Base-by-base conservation (phyloP, 169 alveolate species). In the Eimeria necatrix region DNA sequence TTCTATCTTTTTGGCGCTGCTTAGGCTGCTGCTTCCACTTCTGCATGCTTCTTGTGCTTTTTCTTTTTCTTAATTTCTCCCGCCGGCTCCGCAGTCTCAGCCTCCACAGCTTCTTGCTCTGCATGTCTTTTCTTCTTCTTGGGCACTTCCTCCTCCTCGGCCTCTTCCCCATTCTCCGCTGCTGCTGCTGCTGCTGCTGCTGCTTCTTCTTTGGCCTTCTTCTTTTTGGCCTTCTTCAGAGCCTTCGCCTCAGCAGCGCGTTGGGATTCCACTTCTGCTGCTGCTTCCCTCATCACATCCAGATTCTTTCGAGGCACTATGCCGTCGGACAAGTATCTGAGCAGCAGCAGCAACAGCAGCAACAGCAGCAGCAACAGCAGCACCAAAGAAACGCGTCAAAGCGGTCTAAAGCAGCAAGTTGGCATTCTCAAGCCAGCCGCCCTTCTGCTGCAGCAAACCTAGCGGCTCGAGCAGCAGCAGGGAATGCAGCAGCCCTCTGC, bases 271-370 rank as follows among this genome's bases (percentile, higher is more conserved):
- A 92, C 70, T 71, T 94, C 96, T 46, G 88, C 61, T 12, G 95
- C 95, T 3, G 97, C 97, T 41, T 95, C 96, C 86, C 96, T 96
- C 99, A 98, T 98, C 93, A 97, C 98, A 61, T 98, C 98, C 61
- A 96, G 68, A 94, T 98, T 98, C 93, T 96, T 96, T 4, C 95
- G 95, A 49, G 97, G 97, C 49, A 94, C 88, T 84, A 97, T 93
- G 95, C 97, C 95, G 97, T 98, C 97, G 12, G 98, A 95, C 56
- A 98, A 96, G 96, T 97, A 98, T 86, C 94, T 68, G 86, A 80
- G 26, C 89, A 18, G 70, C 89, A 48, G 61, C 68, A 12, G 24
- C 59, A 26, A 9, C 60, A 32, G 53, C 41, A 5, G 70, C 41
- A 22, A 56, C 32, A 5, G 70, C 41, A 22, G 76, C 32, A 24